These are phyloP conservation scores for Collybiopsis confluens DNA, from an alignment of 768 basidiomycete species.

Conservation along the genomic window DNA sequence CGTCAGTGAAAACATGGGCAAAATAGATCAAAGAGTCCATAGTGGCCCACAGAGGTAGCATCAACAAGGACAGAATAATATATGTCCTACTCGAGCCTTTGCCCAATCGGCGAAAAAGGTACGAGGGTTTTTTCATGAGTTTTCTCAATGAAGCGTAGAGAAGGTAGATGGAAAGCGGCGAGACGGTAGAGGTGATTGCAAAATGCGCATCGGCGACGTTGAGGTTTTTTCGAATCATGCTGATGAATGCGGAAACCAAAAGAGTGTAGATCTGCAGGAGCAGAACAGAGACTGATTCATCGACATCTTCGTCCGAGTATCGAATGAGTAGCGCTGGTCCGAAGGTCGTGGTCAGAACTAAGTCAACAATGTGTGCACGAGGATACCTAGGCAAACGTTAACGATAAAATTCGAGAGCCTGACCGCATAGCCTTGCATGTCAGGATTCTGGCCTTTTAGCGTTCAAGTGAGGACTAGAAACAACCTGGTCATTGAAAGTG, in stretches of 20 bases:
- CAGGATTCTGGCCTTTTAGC: constrained; percentile 9
- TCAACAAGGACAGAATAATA: neutral
- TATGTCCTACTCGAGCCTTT: neutral
- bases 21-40: constrained; percentile 8
- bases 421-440: constrained; percentile 11
- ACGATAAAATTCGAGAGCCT: constrained; percentile 9
- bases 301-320: constrained; percentile 6
- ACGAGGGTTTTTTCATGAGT: neutral
- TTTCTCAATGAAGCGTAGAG: constrained; percentile 1
- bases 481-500: too few relatives aligned
- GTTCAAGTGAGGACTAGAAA: too few relatives aligned
- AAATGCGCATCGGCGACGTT: constrained; percentile 10
- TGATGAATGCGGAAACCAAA: constrained; percentile 5
- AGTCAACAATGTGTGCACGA: neutral
- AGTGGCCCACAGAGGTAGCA: constrained; percentile 5
- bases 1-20: neutral
- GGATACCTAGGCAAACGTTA: constrained; percentile 9
- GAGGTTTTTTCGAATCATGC: constrained; percentile 4
- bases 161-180: constrained; percentile 9
- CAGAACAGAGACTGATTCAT: constrained; percentile 5
- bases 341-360: neutral
- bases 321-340: constrained; percentile 3
- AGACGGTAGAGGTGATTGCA: constrained; percentile 7
- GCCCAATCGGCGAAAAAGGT: constrained; percentile 5
- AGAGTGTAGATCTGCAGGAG: constrained; percentile 9